These are phyloP conservation scores for Perkinsus olseni DNA, from an alignment of 169 alveolate species.

Conservation along the genomic window DNA sequence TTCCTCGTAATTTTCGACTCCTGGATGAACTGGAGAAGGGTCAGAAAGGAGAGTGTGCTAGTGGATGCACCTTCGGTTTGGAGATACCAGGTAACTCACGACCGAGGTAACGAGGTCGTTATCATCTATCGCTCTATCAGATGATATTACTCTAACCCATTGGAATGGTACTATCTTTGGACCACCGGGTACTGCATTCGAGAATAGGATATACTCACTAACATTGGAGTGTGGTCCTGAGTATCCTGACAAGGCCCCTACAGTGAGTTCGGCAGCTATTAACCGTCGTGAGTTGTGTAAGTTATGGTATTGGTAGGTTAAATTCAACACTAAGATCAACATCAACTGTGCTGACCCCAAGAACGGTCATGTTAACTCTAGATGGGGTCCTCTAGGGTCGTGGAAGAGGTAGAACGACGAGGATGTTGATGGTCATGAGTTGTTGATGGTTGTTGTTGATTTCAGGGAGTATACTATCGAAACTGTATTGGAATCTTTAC, in stretches of 20 bases:
- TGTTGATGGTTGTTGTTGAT: too few species aligned
- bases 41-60: slow-evolving; percentile 91
- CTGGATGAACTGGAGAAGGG: slow-evolving; percentile 94
- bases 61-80: slow-evolving; percentile 90
- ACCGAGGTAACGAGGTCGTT: too few species aligned
- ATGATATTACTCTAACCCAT: slow-evolving; percentile 82
- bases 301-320: neutral
- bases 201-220: slow-evolving; percentile 86
- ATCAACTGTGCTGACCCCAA: slow-evolving; percentile 78
- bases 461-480: slow-evolving; percentile 74
- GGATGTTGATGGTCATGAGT: too few species aligned
- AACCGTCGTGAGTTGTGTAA: too few species aligned
- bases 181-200: slow-evolving; percentile 88
- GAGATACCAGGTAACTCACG: slow-evolving; percentile 29
- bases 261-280: slow-evolving; percentile 39
- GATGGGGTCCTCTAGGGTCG: neutral
- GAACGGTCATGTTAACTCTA: slow-evolving; percentile 35
- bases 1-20: slow-evolving; percentile 94
- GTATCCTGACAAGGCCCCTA: slow-evolving; percentile 94
- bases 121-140: slow-evolving; percentile 42
- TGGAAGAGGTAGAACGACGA: too few species aligned
- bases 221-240: slow-evolving; percentile 82
- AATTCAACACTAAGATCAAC: slow-evolving; percentile 77
- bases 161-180: slow-evolving; percentile 92
- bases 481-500: slow-evolving; percentile 68